Percentiles rank a stretch among this genome's conserved stretches.
These are phyloP conservation scores for Orychophragmus violaceus DNA, from an alignment of 345 rosid species.

Conservation along the genomic window DNA sequence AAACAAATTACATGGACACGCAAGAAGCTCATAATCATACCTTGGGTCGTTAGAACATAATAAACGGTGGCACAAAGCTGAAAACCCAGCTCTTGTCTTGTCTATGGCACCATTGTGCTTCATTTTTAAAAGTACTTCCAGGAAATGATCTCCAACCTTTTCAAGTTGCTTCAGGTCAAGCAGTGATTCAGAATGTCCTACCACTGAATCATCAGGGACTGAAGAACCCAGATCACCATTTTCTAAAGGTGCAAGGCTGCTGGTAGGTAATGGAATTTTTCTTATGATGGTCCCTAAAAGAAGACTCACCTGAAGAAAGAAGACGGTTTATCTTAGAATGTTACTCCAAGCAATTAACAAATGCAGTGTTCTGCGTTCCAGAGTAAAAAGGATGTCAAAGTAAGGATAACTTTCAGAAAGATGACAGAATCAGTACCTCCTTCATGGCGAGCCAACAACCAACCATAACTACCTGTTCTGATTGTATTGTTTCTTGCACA, in stretches of 20 bases:
- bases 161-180: slow-evolving; percentile 83
- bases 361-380: slow-evolving; percentile 1
- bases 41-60: slow-evolving; percentile 88
- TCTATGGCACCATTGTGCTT: slow-evolving; percentile 98
- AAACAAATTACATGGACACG: background rate
- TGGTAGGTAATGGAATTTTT: slow-evolving; percentile 74
- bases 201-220: slow-evolving; percentile 27
- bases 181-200: slow-evolving; percentile 34
- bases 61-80: slow-evolving; percentile 92
- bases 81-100: slow-evolving; percentile 96
- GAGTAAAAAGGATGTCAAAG: background rate
- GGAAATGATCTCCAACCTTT: slow-evolving; percentile 81
- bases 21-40: slow-evolving; percentile 35
- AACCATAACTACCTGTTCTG: slow-evolving; percentile 89
- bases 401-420: background rate
- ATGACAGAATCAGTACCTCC: slow-evolving; percentile 54
- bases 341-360: background rate
- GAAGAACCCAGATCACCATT: slow-evolving; percentile 29
- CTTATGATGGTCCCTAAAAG: slow-evolving; percentile 83
- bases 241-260: slow-evolving; percentile 38
- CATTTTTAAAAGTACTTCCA: slow-evolving; percentile 94
- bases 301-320: slow-evolving; percentile 82
- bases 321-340: slow-evolving; percentile 16
- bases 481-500: slow-evolving; percentile 37
- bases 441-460: slow-evolving; percentile 99